Evolutionary conservation across 2,329 filamentous ascomycete species (phyloP), one percentile per base, ranked within the genome.

Genomic region (Chrysoporthe puriensis): DNA sequence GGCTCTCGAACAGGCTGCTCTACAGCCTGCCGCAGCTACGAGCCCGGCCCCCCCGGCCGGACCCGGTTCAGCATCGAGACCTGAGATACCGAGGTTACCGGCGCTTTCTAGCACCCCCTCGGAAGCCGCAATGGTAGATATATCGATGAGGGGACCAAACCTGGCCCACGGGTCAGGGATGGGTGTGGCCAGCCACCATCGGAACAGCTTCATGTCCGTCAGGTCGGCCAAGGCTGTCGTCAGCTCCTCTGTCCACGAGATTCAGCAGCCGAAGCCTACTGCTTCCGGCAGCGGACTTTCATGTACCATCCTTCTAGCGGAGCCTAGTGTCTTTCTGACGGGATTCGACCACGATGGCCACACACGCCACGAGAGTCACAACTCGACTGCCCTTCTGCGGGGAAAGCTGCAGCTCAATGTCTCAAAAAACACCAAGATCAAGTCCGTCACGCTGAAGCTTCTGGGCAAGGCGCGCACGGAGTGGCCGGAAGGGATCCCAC

Each of bases 401-500:
- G 96, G 96, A 21, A 94, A 90, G 72, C 79, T 99, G 66, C 90
- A 92, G 73, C 77, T 99, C 50, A 90, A 90, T 69, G 87, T 98
- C 14, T 90, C 91, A 58, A 98, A 98, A 76, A 91, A 92, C 71
- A 89, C 94, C 59, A 99, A 99, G 80, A 90, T 99, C 72, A 97
- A 97, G 82, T 91, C 93, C 4, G 87, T 99, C 34, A 94, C 91
- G 6, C 83, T 99, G 63, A 95, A 92, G 74, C 92, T 99, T 73
- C 87, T 90, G 52, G 96, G 95, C 42, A 91, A 89, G 76, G 93
- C 94, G 3, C 88, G 91, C 71, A 98, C 96, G 1, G 94, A 97
- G 76, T 99, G 96, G 96, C 95, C 96, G 18, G 96, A 98, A 81
- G 93, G 94, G 62, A 96, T 98, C 42, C 95, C 96, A 3, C 94